Evolutionary conservation across 257 asterid genomes (phyloP).

Genomic region (Solanum arcanum): DNA sequence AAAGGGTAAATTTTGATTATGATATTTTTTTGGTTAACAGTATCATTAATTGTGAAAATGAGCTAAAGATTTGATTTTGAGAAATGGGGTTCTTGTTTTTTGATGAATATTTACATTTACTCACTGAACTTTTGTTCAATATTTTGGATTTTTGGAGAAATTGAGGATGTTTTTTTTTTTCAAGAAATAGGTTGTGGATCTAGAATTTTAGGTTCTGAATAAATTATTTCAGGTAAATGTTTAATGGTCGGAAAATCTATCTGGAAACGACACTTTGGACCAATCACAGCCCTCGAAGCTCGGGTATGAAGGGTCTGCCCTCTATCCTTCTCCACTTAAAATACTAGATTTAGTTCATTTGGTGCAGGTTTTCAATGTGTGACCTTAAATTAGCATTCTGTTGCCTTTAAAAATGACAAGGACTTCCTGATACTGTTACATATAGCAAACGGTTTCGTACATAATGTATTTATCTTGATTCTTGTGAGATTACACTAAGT

Average conservation of each 20-base stretch:
- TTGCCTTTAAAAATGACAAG: no score
- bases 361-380: no score
- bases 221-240: constrained; percentile 34
- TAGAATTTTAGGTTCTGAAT: background rate
- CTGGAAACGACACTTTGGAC: no score
- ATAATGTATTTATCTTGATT: background rate
- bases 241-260: background rate
- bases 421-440: no score
- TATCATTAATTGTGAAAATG: background rate
- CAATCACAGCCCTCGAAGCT: no score
- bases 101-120: background rate
- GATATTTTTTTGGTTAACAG: background rate
- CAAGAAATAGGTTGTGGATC: background rate
- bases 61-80: constrained; percentile 26
- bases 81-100: constrained; percentile 19
- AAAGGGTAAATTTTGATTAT: background rate
- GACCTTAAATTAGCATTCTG: no score
- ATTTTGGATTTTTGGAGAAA: background rate
- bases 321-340: no score
- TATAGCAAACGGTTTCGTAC: background rate
- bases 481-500: background rate
- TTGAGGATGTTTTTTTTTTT: background rate
- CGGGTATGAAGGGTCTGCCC: no score
- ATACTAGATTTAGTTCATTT: no score
- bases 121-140: background rate